These are phyloP conservation scores for Aspergillus cavernicola DNA, from an alignment of 495 filamentous ascomycete genomes.

Conservation along the genomic window DNA sequence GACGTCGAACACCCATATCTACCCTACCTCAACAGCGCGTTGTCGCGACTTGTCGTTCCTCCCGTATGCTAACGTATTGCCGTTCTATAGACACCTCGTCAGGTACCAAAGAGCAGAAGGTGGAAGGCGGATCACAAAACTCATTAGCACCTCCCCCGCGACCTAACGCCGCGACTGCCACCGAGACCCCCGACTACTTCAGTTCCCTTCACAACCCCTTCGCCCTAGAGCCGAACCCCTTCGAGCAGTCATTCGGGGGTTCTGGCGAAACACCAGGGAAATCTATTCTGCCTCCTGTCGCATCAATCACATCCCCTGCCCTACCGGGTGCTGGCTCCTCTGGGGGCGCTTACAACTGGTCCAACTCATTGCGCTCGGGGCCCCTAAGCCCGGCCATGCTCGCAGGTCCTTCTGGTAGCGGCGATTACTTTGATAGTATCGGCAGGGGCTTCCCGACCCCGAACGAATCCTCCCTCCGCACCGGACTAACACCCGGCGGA, in stretches of 20 bases:
- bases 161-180: slow-evolving; percentile 53
- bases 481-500: slow-evolving; percentile 89
- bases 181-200: slow-evolving; percentile 76
- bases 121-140: slow-evolving; percentile 40
- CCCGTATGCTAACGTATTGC: slow-evolving; percentile 24
- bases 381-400: slow-evolving; percentile 98
- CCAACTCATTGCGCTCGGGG: slow-evolving; percentile 81
- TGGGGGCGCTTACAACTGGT: slow-evolving; percentile 67
- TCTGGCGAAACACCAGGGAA: slow-evolving; percentile 82
- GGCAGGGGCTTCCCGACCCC: slow-evolving; percentile 89
- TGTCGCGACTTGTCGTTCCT: slow-evolving; percentile 13
- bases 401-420: slow-evolving; percentile 71
- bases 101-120: slow-evolving; percentile 40
- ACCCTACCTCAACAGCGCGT: slow-evolving; percentile 16
- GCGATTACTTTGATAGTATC: slow-evolving; percentile 78
- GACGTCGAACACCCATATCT: slow-evolving; percentile 18
- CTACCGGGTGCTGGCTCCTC: slow-evolving; percentile 65
- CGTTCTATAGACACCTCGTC: slow-evolving; percentile 40
- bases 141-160: slow-evolving; percentile 76
- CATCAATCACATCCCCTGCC: slow-evolving; percentile 87
- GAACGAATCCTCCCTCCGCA: slow-evolving; percentile 92
- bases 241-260: slow-evolving; percentile 82
- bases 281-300: slow-evolving; percentile 85
- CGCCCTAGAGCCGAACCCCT: slow-evolving; percentile 89
- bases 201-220: slow-evolving; percentile 59